phyloP scores from a whole-genome alignment of 139 green algal genomes.

The Chlorella vulgaris region DNA sequence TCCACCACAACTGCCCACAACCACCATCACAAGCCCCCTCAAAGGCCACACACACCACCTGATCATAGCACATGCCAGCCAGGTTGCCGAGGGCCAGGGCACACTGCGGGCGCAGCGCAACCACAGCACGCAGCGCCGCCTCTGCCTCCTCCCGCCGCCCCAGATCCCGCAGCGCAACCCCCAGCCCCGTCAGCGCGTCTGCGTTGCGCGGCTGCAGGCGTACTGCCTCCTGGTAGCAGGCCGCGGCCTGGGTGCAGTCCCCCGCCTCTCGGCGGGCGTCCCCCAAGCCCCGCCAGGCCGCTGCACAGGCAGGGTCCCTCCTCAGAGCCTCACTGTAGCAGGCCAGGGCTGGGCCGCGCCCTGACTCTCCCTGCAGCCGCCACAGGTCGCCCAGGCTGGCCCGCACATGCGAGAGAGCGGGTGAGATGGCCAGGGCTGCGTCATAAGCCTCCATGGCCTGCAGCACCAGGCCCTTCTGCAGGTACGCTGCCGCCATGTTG shows the following conservation, averaged over 20 bases:
- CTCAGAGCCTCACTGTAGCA: constrained; percentile 77
- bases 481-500: constrained; percentile 77
- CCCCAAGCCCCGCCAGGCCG: constrained; percentile 80
- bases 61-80: constrained; percentile 46
- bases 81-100: constrained; percentile 77
- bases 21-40: no score
- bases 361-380: constrained; percentile 50
- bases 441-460: constrained; percentile 77
- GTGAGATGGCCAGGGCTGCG: constrained; percentile 57
- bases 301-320: constrained; percentile 58
- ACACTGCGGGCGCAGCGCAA: constrained; percentile 66
- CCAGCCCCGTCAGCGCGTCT: constrained; percentile 79
- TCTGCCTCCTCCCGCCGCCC: constrained; percentile 62
- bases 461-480: constrained; percentile 69
- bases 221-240: constrained; percentile 73
- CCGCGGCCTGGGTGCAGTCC: constrained; percentile 58
- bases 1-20: no score
- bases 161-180: constrained; percentile 72
- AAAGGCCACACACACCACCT: no score
- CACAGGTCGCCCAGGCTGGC: constrained; percentile 85
- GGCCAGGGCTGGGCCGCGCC: constrained; percentile 52
- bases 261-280: constrained; percentile 68
- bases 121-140: constrained; percentile 61
- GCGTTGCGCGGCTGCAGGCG: constrained; percentile 59
- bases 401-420: constrained; percentile 70